Base-by-base conservation (phyloP, 805 yeast species). In the Suhomyces tanzawaensis region DNA sequence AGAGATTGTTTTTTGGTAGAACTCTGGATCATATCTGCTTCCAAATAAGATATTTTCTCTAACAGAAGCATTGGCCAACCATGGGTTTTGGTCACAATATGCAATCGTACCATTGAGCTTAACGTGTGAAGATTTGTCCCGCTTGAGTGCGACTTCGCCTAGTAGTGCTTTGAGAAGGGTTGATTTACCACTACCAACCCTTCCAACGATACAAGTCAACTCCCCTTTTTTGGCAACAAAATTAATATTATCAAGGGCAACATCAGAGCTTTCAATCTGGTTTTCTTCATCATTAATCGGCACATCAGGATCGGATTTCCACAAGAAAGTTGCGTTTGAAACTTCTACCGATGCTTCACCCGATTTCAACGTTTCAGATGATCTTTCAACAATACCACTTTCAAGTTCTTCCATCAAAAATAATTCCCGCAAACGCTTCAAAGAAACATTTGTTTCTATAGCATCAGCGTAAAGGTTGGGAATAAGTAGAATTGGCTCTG, bases 381-480 rank as follows among this genome's bases (percentile, higher is more conserved):
- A 39, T 37, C 55, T 48, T 19, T 53, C 48, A 11, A 55, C 50
- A 14, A 46, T 48, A n/a, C 47, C 52, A 16, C 48, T 47, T 16
- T 55, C 60, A 23, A 58, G 47, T 41, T 66, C 71, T 23, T 61
- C 66, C 54, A 60, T 44, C 2, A 47, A 30, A 30, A 82, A 60
- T 45, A 79, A 80, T 4, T 64, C 62, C 19, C 64, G 57, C 7
- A 82, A 53, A 62, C 89, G 70, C 3, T 56, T 68, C 42, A 82
- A 49, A 0, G 88, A 75, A 14, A 82, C 80, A 3, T 69, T 65
- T 0, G 78, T 71, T 52, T 81, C 86, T 41, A 81, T 71, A 37
- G 79, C 51, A 3, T 77, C 64, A 3, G 78, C 76, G 28, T 80
- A 69, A 23, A 77, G 61, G 2, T 72, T 60, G 1, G 89, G 89